These are phyloP conservation scores for Salinomyces thailandicus DNA, from an alignment of 2,329 filamentous ascomycete genomes.

Conservation along the genomic window DNA sequence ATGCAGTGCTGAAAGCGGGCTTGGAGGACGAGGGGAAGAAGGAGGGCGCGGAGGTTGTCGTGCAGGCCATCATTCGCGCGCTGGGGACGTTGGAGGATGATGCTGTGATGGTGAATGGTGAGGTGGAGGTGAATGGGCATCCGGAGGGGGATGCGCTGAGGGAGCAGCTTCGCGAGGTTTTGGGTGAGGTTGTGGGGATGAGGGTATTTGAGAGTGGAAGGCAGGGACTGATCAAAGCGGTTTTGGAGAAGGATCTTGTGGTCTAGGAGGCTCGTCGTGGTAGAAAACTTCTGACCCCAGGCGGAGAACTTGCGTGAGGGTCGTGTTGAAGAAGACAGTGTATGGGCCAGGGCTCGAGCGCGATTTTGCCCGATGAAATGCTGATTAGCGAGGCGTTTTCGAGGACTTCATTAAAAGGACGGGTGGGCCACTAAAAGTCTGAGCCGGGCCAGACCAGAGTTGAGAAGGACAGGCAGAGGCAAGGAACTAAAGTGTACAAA, in stretches of 20 bases:
- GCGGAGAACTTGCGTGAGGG: no score
- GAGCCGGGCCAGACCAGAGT: no score
- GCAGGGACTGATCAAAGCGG: constrained; percentile 27
- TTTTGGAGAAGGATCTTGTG: constrained; percentile 27
- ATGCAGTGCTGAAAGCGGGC: constrained; percentile 48
- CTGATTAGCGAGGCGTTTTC: no score
- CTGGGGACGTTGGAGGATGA: constrained; percentile 45
- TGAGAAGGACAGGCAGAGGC: no score
- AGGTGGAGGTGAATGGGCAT: constrained; percentile 29
- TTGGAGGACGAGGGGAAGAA: constrained; percentile 43
- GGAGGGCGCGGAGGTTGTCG: constrained; percentile 50
- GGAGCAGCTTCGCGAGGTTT: constrained; percentile 31
- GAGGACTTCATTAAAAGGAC: no score
- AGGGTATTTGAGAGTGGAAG: constrained; percentile 31
- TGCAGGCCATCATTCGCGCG: constrained; percentile 46
- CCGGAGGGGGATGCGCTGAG: constrained; percentile 31
- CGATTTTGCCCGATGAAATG: no score
- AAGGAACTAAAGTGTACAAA: no score
- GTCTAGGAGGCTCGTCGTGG: constrained; percentile 8
- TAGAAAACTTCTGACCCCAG: no score
- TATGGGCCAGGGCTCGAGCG: no score
- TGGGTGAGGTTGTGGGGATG: constrained; percentile 35
- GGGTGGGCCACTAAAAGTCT: no score
- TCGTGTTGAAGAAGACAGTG: no score
- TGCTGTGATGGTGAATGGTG: constrained; percentile 11